Conservation (phyloP, 2,329 filamentous ascomycete genomes). For the Diaporthe batatas region DNA sequence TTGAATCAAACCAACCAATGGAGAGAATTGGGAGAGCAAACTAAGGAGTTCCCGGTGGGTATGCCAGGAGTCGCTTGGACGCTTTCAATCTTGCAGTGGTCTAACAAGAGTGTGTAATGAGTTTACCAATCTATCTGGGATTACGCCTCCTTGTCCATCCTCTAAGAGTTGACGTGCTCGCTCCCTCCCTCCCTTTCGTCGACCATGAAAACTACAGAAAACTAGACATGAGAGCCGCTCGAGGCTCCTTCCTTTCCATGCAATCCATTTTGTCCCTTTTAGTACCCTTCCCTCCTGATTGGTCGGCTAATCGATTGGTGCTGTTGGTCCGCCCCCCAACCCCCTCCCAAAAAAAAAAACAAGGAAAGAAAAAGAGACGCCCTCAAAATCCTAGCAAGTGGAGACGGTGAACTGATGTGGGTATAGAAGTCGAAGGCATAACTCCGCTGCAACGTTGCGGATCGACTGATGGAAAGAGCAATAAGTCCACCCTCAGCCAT, state of each 20-base stretch:
- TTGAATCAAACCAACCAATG: not conserved
- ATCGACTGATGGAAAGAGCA: conserved; percentile 7
- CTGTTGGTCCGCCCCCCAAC: conserved; percentile 38
- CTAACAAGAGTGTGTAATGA: conserved; percentile 26
- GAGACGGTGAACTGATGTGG: conserved; percentile 20
- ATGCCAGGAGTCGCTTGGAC: too few species aligned
- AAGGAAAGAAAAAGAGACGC: conserved; percentile 5
- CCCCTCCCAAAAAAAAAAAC: too few species aligned
- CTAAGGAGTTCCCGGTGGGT: too few species aligned
- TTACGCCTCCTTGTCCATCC: conserved; percentile 38
- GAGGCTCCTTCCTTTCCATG: conserved; percentile 36
- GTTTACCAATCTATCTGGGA: conserved; percentile 42
- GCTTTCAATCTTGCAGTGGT: not conserved
- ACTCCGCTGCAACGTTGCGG: conserved; percentile 22
- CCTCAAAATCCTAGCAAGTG: conserved; percentile 33
- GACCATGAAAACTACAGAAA: conserved; percentile 28
- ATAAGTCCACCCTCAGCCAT: not conserved
- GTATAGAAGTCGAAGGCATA: conserved; percentile 17
- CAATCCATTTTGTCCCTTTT: conserved; percentile 30
- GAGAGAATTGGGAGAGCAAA: not conserved
- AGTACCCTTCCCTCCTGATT: conserved; percentile 5
- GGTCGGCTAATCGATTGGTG: conserved; percentile 16
- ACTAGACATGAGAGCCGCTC: conserved; percentile 32
- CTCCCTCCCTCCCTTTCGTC: conserved; percentile 12
- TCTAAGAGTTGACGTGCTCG: conserved; percentile 29